phyloP scores from a whole-genome alignment of 495 filamentous ascomycete genomes.

The Neurospora sp. region DNA sequence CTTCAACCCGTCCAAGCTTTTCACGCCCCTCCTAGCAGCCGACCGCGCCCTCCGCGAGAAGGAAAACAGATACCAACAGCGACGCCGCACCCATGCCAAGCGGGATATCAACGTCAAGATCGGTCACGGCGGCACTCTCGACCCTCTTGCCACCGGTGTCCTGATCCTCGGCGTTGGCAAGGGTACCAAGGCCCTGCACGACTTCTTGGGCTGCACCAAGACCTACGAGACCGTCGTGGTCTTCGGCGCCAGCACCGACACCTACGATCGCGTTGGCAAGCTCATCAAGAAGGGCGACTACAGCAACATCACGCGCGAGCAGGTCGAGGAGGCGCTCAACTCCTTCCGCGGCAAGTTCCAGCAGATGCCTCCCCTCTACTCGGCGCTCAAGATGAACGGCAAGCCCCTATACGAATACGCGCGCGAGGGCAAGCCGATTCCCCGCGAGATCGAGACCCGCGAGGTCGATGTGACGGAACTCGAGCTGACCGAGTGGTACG shows the following conservation, averaged over 20 bases:
- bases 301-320: slow-evolving; percentile 65
- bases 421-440: slow-evolving; percentile 72
- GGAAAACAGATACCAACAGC: slow-evolving; percentile 46
- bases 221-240: slow-evolving; percentile 80
- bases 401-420: slow-evolving; percentile 96
- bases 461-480: slow-evolving; percentile 66
- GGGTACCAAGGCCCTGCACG: slow-evolving; percentile 71
- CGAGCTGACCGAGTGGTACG: slow-evolving; percentile 79
- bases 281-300: slow-evolving; percentile 62
- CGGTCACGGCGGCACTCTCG: slow-evolving; percentile 91
- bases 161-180: slow-evolving; percentile 78
- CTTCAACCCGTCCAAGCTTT: slow-evolving; percentile 72
- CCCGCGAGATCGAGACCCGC: slow-evolving; percentile 70
- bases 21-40: slow-evolving; percentile 58
- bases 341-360: slow-evolving; percentile 77
- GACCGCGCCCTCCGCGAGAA: slow-evolving; percentile 41
- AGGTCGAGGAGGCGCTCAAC: slow-evolving; percentile 64
- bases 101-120: slow-evolving; percentile 69
- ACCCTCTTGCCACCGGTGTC: slow-evolving; percentile 88
- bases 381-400: slow-evolving; percentile 81
- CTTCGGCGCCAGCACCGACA: slow-evolving; percentile 88
- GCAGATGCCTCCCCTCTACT: slow-evolving; percentile 86
- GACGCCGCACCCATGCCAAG: slow-evolving; percentile 42
- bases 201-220: slow-evolving; percentile 82
- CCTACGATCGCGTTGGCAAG: slow-evolving; percentile 79